Evolutionary conservation across 805 yeast genomes (phyloP).

Genomic region (Candida endomychidarum): DNA sequence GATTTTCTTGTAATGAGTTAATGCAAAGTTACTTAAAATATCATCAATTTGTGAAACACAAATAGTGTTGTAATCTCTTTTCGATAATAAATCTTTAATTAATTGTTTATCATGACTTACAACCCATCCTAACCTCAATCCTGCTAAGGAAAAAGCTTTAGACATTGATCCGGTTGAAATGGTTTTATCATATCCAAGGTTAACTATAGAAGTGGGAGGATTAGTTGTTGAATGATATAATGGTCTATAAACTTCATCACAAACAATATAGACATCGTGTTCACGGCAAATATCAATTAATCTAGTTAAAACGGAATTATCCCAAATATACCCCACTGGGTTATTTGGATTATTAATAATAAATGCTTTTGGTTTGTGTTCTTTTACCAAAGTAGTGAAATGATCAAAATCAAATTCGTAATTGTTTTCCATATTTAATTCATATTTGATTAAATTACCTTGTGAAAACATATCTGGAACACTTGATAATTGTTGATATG

Average conservation of each 20-base stretch:
- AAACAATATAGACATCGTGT: constrained; percentile 35
- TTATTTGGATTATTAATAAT: constrained; percentile 50
- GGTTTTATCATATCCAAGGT: constrained; percentile 41
- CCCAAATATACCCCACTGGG: constrained; percentile 47
- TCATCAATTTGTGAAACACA: constrained; percentile 51
- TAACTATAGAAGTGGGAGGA: constrained; percentile 40
- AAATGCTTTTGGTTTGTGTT: constrained; percentile 40
- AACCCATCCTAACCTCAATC: constrained; percentile 55
- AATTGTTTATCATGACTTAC: constrained; percentile 33
- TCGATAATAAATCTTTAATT: constrained; percentile 31
- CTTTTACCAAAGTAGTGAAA: constrained; percentile 28
- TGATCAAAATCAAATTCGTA: constrained; percentile 37
- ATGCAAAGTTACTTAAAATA: constrained; percentile 42
- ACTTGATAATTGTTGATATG: constrained; percentile 49
- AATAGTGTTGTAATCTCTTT: constrained; percentile 53
- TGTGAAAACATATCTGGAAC: constrained; percentile 48
- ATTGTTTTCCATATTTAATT: constrained; percentile 29
- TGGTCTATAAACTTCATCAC: constrained; percentile 58
- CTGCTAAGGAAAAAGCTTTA: constrained; percentile 56
- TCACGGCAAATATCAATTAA: constrained; percentile 38
- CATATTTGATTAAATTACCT: constrained; percentile 33
- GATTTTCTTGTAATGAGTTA: constrained; percentile 32
- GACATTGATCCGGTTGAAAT: constrained; percentile 52
- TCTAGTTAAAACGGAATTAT: constrained; percentile 28
- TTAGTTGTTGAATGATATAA: constrained; percentile 39